Evolutionary conservation across 2,329 filamentous ascomycete species (phyloP).

Genomic region (Clathrospora elynae): DNA sequence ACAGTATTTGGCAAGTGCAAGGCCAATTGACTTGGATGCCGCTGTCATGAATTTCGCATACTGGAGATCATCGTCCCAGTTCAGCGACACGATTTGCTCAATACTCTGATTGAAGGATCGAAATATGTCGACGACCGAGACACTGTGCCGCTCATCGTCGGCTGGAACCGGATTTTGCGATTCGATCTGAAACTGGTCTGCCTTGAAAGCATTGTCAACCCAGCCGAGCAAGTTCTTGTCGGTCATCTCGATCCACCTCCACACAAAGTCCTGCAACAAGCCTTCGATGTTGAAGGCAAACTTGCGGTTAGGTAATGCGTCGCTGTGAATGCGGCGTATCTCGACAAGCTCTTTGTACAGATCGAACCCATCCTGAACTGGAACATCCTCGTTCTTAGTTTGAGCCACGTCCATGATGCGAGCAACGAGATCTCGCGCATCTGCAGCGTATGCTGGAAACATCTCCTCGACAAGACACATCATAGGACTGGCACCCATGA

Average conservation of each 20-base stretch:
- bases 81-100: constrained; percentile 81
- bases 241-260: constrained; percentile 87
- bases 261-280: constrained; percentile 87
- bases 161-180: constrained; percentile 66
- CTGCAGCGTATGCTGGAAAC: constrained; percentile 87
- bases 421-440: constrained; percentile 82
- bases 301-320: constrained; percentile 69
- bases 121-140: constrained; percentile 92
- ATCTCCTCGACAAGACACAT: constrained; percentile 80
- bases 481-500: constrained; percentile 75
- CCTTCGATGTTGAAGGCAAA: constrained; percentile 91
- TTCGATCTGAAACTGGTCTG: constrained; percentile 82
- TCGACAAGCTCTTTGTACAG: constrained; percentile 87
- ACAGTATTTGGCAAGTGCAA: constrained; percentile 85
- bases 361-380: constrained; percentile 90
- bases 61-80: constrained; percentile 92
- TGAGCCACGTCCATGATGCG: constrained; percentile 77
- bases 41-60: constrained; percentile 98
- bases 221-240: constrained; percentile 80
- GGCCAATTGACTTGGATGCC: constrained; percentile 80
- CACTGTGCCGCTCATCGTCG: constrained; percentile 87
- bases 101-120: constrained; percentile 90
- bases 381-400: constrained; percentile 73
- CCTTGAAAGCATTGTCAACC: constrained; percentile 88
- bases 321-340: constrained; percentile 78